Evolutionary conservation across 352 stramenopile species (phyloP).

Genomic region (Globisporangium recalcitrans): DNA sequence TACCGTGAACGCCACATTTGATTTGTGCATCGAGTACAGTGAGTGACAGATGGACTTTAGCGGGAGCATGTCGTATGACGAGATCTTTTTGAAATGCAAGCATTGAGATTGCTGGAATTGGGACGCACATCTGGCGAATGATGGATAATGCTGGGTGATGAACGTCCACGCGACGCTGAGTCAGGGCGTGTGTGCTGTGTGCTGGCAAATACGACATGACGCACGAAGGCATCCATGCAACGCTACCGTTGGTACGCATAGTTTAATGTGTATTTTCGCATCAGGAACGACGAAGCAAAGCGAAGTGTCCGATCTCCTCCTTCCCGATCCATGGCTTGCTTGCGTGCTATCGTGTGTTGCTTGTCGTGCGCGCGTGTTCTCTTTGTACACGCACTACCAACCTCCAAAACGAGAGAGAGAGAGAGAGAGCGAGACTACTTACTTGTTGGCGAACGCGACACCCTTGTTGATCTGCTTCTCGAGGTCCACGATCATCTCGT

Average conservation of each 20-base stretch:
- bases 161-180: background rate
- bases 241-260: slow-evolving; percentile 1
- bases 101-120: background rate
- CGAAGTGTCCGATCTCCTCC: background rate
- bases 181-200: background rate
- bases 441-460: slow-evolving; percentile 81
- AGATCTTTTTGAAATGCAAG: background rate
- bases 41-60: too few relatives aligned
- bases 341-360: background rate
- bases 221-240: too few relatives aligned
- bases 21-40: background rate
- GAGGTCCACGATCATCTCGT: slow-evolving; percentile 86
- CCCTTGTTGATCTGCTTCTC: slow-evolving; percentile 88
- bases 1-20: background rate
- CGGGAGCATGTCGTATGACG: background rate
- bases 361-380: background rate
- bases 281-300: background rate
- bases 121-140: background rate
- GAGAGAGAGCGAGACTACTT: slow-evolving; percentile 4
- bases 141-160: slow-evolving; percentile 9
- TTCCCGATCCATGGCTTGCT: background rate
- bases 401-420: background rate
- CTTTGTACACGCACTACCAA: background rate
- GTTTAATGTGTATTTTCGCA: slow-evolving; percentile 9
- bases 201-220: background rate